Base-by-base conservation (phyloP, 1,139 yeast genomes). In the Meyerozyma elateridarum region DNA sequence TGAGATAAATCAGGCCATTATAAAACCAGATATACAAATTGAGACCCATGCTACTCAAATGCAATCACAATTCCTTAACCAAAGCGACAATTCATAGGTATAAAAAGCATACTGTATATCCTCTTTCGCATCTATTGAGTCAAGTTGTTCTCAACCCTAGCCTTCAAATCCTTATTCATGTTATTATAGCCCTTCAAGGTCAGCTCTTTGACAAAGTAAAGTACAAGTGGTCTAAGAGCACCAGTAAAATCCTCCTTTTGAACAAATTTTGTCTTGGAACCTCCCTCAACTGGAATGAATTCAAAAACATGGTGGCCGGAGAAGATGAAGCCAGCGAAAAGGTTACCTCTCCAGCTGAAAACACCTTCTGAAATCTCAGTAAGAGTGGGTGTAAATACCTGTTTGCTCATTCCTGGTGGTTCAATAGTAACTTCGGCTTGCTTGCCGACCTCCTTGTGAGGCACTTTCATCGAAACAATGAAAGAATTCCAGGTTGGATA, bases 401-500 rank as follows among this genome's bases (percentile, higher is more conserved):
- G 17, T 6, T 24, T 24, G 17, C 27, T 14, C 8, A 6, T 24
- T 9, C 27, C 27, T 14, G 27, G 27, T 4, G 27, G 27, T 12
- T 5, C 4, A 6, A 24, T 11, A 11, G 14, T 18, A 3, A 24
- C 18, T 6, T 24, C 19, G 9, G 15, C 12, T n/a, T 9, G 9
- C 9, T n/a, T 8, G 7, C 27, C 27, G 8, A 24, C 18, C n/a
- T 15, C 18, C 8, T 7, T 7, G 8, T 17, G 15, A 18, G 14
- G 13, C 6, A 17, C 27, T 4, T 14, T 24, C 6, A 24, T 24
- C 12, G 27, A 24, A 4, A 18, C 15, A 11, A 24, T 18, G 15
- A 24, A 24, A 6, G 27, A 24, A 24, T 24, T 24, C 27, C 27
- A 24, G 8, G 27, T 9, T 5, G 27, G 27, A 24, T 24, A 24